phyloP scores from a whole-genome alignment of 306 rosid genomes.

The Nissolia schottii region DNA sequence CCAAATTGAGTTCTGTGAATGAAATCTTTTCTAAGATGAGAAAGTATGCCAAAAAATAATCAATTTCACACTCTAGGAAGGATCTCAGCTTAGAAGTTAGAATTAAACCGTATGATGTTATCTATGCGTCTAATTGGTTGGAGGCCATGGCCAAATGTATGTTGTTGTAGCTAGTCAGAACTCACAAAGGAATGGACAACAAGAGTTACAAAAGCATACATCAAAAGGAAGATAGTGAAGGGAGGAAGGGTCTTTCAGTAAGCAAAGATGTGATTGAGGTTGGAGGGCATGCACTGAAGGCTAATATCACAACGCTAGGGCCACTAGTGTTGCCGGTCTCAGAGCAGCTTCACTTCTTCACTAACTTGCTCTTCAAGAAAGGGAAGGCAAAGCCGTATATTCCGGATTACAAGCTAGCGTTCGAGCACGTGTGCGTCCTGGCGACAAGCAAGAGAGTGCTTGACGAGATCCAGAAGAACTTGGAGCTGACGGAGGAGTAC shows the following conservation, averaged over 20 bases:
- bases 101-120: no score
- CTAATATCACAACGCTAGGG: slow-evolving; percentile 49
- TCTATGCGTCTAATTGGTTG: not conserved
- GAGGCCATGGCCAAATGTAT: not conserved
- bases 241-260: slow-evolving; percentile 40
- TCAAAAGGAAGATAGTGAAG: slow-evolving; percentile 45
- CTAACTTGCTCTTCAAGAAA: slow-evolving; percentile 33
- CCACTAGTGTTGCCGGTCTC: slow-evolving; percentile 55
- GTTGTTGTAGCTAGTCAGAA: slow-evolving; percentile 47
- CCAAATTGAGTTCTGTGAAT: no score
- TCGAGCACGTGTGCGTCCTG: slow-evolving; percentile 45
- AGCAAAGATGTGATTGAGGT: slow-evolving; percentile 48
- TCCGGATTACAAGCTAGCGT: slow-evolving; percentile 51
- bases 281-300: slow-evolving; percentile 50
- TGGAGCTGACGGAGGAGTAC: slow-evolving; percentile 47
- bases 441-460: slow-evolving; percentile 62
- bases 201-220: slow-evolving; percentile 49
- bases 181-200: slow-evolving; percentile 54
- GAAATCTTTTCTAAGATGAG: no score
- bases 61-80: no score
- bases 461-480: slow-evolving; percentile 48
- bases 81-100: no score
- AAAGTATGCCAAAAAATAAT: no score
- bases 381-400: slow-evolving; percentile 41
- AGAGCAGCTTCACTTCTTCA: slow-evolving; percentile 52